Conservation (phyloP, 1,284 basidiomycete genomes). For the Afroboletus lepidellus region DNA sequence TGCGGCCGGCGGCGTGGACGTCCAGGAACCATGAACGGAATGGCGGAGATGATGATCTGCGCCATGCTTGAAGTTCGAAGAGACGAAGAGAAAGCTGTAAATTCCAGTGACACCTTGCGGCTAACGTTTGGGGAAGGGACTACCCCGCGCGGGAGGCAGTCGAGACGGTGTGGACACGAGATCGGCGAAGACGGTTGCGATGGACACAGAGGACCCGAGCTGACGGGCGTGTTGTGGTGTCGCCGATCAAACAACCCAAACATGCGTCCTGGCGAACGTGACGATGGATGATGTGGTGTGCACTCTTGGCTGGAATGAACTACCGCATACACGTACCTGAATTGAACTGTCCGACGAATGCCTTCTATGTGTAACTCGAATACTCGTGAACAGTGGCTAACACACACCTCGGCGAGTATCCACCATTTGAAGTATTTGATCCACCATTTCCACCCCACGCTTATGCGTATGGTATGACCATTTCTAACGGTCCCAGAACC, state of each 20-base stretch:
- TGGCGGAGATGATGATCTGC: slow-evolving; percentile 25
- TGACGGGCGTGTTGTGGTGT: neutral
- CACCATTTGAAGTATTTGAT: slow-evolving; percentile 25
- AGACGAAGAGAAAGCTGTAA: slow-evolving; percentile 29
- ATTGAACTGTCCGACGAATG: slow-evolving; percentile 12
- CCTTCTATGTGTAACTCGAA: slow-evolving; percentile 3
- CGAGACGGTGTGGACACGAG: slow-evolving; percentile 22
- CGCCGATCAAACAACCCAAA: slow-evolving; percentile 2
- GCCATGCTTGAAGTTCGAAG: slow-evolving; percentile 20
- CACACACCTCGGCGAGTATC: slow-evolving; percentile 27
- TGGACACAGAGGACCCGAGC: neutral
- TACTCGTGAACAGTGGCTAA: neutral
- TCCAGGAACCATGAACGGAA: slow-evolving; percentile 28
- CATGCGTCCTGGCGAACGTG: neutral
- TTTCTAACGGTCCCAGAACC: slow-evolving; percentile 11
- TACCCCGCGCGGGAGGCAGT: slow-evolving; percentile 13
- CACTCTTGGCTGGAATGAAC: neutral
- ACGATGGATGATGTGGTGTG: neutral
- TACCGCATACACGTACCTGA: slow-evolving; percentile 24
- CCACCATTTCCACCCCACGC: slow-evolving; percentile 33
- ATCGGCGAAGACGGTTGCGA: slow-evolving; percentile 1
- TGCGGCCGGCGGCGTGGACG: slow-evolving; percentile 20
- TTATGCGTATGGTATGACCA: slow-evolving; percentile 23
- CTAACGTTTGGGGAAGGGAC: slow-evolving; percentile 10
- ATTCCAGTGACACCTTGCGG: slow-evolving; percentile 22